Percentiles rank a stretch among this genome's conserved stretches.
Conservation (phyloP, 2,329 filamentous ascomycete genomes). For the Fusarium sp. region DNA sequence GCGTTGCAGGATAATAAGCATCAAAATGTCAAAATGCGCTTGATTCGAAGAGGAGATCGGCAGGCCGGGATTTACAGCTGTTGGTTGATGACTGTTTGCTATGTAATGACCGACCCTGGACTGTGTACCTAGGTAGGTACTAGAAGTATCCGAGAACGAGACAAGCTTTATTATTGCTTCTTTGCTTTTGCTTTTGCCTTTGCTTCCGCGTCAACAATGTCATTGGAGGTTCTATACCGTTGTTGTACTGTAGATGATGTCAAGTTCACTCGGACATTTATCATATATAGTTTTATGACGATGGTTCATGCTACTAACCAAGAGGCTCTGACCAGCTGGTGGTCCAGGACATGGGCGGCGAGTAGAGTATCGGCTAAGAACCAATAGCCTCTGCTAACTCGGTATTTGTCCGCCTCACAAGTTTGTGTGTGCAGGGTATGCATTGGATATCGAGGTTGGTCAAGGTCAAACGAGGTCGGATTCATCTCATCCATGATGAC, state of each 20-base stretch:
- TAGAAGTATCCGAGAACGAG: slow-evolving; percentile 1
- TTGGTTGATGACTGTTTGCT: slow-evolving; percentile 16
- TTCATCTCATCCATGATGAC: background rate
- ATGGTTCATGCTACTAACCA: slow-evolving; percentile 16
- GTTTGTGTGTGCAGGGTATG: background rate
- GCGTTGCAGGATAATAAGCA: too few species aligned
- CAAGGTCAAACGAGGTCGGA: background rate
- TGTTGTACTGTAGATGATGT: background rate
- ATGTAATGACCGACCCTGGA: background rate
- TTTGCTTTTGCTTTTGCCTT: slow-evolving; percentile 1
- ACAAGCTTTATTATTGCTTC: slow-evolving; percentile 6
- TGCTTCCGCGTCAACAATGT: slow-evolving; percentile 3
- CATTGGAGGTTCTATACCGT: background rate
- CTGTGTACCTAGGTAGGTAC: slow-evolving; percentile 1
- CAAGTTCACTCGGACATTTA: slow-evolving; percentile 8
- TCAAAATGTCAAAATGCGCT: too few species aligned
- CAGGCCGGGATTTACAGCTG: slow-evolving; percentile 35
- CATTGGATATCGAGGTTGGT: background rate
- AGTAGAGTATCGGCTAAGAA: slow-evolving; percentile 4
- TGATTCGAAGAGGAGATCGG: slow-evolving; percentile 27
- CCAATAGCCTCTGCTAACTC: slow-evolving; percentile 7
- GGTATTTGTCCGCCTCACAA: slow-evolving; percentile 9
- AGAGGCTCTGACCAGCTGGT: slow-evolving; percentile 10
- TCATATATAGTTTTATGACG: slow-evolving; percentile 15
- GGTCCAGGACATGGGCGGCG: slow-evolving; percentile 2